Conservation (phyloP, 148 eudicot species). For the Drosera capensis region DNA sequence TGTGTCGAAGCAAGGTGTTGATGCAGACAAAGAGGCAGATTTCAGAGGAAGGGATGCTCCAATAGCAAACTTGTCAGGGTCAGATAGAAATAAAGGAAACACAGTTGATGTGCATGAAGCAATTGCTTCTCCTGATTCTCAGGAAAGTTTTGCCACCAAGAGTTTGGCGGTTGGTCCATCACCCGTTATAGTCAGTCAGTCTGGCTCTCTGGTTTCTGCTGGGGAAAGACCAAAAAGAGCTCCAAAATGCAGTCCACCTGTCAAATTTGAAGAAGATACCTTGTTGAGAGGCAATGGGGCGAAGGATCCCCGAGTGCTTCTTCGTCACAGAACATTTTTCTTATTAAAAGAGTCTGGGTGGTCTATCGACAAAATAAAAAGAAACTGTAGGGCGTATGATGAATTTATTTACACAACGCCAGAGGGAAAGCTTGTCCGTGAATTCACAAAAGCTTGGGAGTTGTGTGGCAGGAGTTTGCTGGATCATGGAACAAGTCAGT, state of each 20-base stretch:
- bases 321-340: conserved; percentile 42
- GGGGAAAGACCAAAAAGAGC: conserved; percentile 23
- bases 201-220: conserved; percentile 15
- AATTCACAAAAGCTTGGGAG: conserved; percentile 63
- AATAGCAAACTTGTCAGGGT: conserved; percentile 19
- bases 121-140: conserved; percentile 61
- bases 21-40: conserved; percentile 13
- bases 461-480: conserved; percentile 50
- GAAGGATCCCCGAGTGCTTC: conserved; percentile 53
- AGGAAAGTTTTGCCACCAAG: conserved; percentile 64
- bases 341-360: conserved; percentile 66
- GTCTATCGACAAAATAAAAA: conserved; percentile 54
- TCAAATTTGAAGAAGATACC: conserved; percentile 23
- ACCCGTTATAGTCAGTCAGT: conserved; percentile 10
- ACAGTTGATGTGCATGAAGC: conserved; percentile 31
- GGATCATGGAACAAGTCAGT: conserved; percentile 14
- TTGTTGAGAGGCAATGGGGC: conserved; percentile 21
- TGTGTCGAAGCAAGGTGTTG: conserved; percentile 31
- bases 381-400: conserved; percentile 36
- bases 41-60: conserved; percentile 11
- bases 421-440: conserved; percentile 55
- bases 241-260: too few relatives aligned
- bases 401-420: conserved; percentile 61
- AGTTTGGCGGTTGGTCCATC: conserved; percentile 21
- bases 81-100: conserved; percentile 41